These are phyloP conservation scores for Blastobotrys parvus DNA, from an alignment of 805 yeast species.

Conservation along the genomic window DNA sequence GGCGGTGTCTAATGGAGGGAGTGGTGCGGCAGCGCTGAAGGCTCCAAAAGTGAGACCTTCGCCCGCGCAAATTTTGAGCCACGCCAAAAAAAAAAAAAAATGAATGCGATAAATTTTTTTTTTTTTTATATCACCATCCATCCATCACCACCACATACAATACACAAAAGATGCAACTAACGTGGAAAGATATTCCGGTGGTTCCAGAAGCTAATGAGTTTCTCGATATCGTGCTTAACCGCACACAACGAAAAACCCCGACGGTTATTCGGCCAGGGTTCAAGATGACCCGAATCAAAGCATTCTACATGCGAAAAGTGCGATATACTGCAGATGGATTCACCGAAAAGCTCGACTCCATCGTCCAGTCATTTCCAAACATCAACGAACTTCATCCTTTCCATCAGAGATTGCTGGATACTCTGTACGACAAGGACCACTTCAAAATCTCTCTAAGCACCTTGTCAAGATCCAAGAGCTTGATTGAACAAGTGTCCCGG, in stretches of 20 bases:
- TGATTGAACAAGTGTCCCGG: conserved; percentile 92
- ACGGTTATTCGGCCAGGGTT: conserved; percentile 98
- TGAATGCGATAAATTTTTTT: conserved; percentile 4
- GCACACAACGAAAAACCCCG: conserved; percentile 98
- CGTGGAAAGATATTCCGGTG: conserved; percentile 97
- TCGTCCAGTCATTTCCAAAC: conserved; percentile 86
- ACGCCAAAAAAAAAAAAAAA: conserved; percentile 6
- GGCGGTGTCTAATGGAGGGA: background rate
- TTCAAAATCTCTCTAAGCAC: conserved; percentile 96
- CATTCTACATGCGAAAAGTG: conserved; percentile 97
- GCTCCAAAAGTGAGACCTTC: too few species aligned
- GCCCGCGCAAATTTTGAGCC: too few species aligned
- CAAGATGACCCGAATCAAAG: conserved; percentile 90
- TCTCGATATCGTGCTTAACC: conserved; percentile 91
- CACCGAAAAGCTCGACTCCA: conserved; percentile 80
- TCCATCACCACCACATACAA: too few species aligned
- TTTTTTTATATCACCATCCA: too few species aligned
- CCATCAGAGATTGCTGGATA: conserved; percentile 96
- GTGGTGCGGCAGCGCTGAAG: background rate
- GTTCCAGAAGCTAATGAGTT: conserved; percentile 88
- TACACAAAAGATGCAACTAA: conserved; percentile 83
- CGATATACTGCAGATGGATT: conserved; percentile 95
- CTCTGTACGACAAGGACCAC: conserved; percentile 95
- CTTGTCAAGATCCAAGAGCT: conserved; percentile 83
- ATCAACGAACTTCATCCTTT: conserved; percentile 97